Evolutionary conservation across 805 yeast species (phyloP).

Genomic region (Jamesozyma hellenica): DNA sequence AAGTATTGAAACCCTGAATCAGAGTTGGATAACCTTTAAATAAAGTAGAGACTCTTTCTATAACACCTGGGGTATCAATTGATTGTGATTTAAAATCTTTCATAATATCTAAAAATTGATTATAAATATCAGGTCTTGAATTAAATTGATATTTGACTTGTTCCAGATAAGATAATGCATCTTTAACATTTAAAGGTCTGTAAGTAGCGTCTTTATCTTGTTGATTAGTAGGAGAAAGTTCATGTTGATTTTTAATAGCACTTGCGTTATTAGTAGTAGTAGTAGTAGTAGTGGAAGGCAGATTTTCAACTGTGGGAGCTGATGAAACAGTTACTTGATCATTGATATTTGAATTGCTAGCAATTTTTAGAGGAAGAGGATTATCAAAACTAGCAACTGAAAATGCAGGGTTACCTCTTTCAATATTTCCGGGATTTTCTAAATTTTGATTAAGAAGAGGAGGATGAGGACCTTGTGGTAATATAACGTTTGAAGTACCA

Average conservation of each 20-base stretch:
- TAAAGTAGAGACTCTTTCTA: constrained; percentile 83
- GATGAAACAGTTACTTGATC: neutral
- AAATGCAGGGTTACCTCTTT: constrained; percentile 12
- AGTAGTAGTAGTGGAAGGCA: constrained; percentile 10
- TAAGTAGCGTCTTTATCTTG: constrained; percentile 30
- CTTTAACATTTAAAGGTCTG: constrained; percentile 87
- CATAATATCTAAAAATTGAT: constrained; percentile 94
- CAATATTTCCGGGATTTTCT: neutral
- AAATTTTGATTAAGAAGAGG: neutral
- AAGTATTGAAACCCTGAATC: constrained; percentile 96
- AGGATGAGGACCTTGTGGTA: too few relatives aligned
- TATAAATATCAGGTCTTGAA: constrained; percentile 90
- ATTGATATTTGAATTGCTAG: neutral
- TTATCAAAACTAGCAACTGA: constrained; percentile 26
- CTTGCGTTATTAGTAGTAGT: constrained; percentile 11
- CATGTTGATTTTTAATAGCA: neutral
- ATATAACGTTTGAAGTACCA: neutral
- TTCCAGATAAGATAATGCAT: constrained; percentile 89
- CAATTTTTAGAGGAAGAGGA: constrained; percentile 18
- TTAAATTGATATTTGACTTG: constrained; percentile 90
- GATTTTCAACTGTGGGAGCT: constrained; percentile 8
- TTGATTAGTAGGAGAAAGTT: constrained; percentile 3
- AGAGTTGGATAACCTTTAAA: constrained; percentile 89
- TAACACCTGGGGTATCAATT: constrained; percentile 97
- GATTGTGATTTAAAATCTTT: constrained; percentile 94